Conservation (phyloP, 1,139 yeast genomes). For the Suhomyces terraborum region DNA sequence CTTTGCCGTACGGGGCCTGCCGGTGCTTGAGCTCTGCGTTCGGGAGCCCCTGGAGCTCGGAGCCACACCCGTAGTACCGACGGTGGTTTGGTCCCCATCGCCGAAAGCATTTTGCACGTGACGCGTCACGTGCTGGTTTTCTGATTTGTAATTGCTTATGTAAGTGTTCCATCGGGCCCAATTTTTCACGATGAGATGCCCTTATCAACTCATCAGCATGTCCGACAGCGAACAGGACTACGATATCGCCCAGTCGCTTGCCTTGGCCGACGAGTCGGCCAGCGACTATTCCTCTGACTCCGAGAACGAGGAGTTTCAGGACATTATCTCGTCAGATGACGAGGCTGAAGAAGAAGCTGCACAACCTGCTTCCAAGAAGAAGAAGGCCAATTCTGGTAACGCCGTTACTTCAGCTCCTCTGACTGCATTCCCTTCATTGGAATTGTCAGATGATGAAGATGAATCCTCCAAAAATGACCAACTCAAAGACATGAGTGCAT, state of each 20-base stretch:
- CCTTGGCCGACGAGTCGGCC: conserved; percentile 48
- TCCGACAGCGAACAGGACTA: conserved; percentile 53
- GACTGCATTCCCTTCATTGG: conserved; percentile 62
- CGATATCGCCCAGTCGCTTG: conserved; percentile 70
- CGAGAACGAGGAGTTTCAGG: conserved; percentile 50
- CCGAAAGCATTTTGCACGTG: not conserved
- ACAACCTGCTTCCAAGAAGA: conserved; percentile 20
- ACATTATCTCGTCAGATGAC: conserved; percentile 55
- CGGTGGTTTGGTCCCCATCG: not conserved
- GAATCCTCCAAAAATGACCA: conserved; percentile 25
- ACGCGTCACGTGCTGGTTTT: not conserved
- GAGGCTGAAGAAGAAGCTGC: conserved; percentile 39
- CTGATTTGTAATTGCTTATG: not conserved
- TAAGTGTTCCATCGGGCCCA: not conserved
- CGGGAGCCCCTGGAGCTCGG: not conserved
- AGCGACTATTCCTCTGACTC: conserved; percentile 37
- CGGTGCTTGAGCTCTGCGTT: not conserved
- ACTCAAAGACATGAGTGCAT: conserved; percentile 45
- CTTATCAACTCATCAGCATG: conserved; percentile 25
- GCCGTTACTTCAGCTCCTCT: conserved; percentile 1
- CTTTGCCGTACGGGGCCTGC: not conserved
- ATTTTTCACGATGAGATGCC: conserved; percentile 10
- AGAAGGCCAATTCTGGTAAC: conserved; percentile 20
- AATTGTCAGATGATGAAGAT: conserved; percentile 65
- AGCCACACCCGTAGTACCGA: not conserved